Percentiles rank a stretch among this genome's conserved stretches.
Evolutionary conservation across 495 filamentous ascomycete genomes (phyloP).

Genomic region (Neurospora sp.): DNA sequence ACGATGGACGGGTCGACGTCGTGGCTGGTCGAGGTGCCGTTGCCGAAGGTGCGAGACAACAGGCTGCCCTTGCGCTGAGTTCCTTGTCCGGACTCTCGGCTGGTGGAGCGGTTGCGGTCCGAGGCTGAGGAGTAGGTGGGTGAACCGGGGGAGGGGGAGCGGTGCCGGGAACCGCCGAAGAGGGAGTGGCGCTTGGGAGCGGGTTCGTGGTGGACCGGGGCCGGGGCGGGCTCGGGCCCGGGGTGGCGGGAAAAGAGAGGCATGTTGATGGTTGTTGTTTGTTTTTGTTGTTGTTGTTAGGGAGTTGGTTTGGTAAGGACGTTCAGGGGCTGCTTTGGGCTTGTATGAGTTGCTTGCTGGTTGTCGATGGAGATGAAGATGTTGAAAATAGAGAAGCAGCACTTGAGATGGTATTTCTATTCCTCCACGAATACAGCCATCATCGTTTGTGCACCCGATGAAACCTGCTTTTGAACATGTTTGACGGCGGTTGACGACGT

Average conservation of each 20-base stretch:
- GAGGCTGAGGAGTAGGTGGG: constrained; percentile 18
- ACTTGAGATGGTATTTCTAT: not conserved
- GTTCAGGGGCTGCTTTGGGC: not conserved
- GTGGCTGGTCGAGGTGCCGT: constrained; percentile 21
- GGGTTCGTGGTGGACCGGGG: constrained; percentile 14
- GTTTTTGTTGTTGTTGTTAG: not conserved
- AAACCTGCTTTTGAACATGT: constrained; percentile 20
- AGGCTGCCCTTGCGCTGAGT: constrained; percentile 20
- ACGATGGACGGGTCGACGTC: constrained; percentile 50
- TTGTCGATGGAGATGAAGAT: not conserved
- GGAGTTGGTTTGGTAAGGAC: not conserved
- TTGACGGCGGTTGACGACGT: not conserved
- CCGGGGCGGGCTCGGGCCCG: constrained; percentile 28
- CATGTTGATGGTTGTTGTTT: constrained; percentile 24
- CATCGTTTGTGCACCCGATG: not conserved
- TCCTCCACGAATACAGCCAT: not conserved
- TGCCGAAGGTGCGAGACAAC: constrained; percentile 34
- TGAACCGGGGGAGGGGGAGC: constrained; percentile 28
- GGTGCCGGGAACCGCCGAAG: constrained; percentile 29
- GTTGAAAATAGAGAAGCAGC: not conserved
- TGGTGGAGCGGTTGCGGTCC: constrained; percentile 6
- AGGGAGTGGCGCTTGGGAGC: constrained; percentile 28
- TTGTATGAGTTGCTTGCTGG: not conserved
- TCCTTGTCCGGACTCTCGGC: constrained; percentile 7
- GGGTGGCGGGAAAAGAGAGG: constrained; percentile 38